Conservation (phyloP, 2,329 filamentous ascomycete species). For the Penicillium sp. region DNA sequence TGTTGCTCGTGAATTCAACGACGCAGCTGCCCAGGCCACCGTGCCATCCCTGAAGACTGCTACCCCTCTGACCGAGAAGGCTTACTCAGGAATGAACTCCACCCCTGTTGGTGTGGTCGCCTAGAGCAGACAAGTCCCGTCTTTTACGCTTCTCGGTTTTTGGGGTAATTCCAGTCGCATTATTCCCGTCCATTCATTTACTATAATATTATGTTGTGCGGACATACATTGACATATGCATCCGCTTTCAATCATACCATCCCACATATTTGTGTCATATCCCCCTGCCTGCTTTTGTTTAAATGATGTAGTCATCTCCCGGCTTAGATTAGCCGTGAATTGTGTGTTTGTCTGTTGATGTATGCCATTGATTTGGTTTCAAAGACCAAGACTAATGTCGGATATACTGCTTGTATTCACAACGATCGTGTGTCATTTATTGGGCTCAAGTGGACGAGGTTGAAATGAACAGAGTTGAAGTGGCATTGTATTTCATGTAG, state of each 20-base stretch:
- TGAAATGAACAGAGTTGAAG: not conserved
- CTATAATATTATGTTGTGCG: slow-evolving; percentile 3
- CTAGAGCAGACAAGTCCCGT: slow-evolving; percentile 13
- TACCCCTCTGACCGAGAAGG: slow-evolving; percentile 20
- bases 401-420: not conserved
- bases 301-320: not conserved
- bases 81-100: slow-evolving; percentile 21
- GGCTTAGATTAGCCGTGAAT: not conserved
- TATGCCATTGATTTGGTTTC: not conserved
- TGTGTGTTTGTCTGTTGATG: not conserved
- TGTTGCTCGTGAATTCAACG: slow-evolving; percentile 44
- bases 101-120: slow-evolving; percentile 31
- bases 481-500: not conserved
- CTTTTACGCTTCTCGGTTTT: not conserved
- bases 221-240: slow-evolving; percentile 1
- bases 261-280: not conserved
- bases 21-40: slow-evolving; percentile 16
- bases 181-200: slow-evolving; percentile 22
- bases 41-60: slow-evolving; percentile 25
- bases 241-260: slow-evolving; percentile 1
- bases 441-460: not conserved
- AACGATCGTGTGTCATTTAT: not conserved
- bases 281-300: not conserved
- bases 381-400: not conserved
- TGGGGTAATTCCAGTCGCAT: slow-evolving; percentile 6